phyloP scores from a whole-genome alignment of 345 rosid genomes.

The Eucalyptus erythrocorys region DNA sequence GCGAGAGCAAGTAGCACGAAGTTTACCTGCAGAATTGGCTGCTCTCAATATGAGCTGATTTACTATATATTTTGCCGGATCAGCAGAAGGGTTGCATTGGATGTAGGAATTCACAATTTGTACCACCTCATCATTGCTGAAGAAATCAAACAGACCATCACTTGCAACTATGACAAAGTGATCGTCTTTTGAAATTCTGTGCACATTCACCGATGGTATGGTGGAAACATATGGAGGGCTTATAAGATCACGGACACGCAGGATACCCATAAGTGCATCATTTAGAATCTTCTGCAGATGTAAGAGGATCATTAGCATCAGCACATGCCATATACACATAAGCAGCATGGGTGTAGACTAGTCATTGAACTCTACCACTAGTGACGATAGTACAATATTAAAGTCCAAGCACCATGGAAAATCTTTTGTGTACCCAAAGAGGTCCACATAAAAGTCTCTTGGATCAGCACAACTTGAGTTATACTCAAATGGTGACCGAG shows the following conservation, averaged over 20 bases:
- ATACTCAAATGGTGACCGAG: neutral
- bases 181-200: slow-evolving; percentile 54
- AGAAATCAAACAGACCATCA: slow-evolving; percentile 93
- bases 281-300: slow-evolving; percentile 59
- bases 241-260: slow-evolving; percentile 69
- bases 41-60: slow-evolving; percentile 79
- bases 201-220: slow-evolving; percentile 68
- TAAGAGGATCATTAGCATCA: neutral
- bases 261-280: slow-evolving; percentile 93
- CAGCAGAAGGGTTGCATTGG: slow-evolving; percentile 50
- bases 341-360: neutral
- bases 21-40: slow-evolving; percentile 79
- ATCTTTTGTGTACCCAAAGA: neutral
- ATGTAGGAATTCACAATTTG: slow-evolving; percentile 50
- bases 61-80: slow-evolving; percentile 85
- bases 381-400: neutral
- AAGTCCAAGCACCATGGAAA: neutral
- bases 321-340: neutral
- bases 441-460: neutral
- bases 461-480: neutral
- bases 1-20: neutral
- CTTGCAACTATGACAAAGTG: slow-evolving; percentile 90
- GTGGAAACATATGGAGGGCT: slow-evolving; percentile 93
- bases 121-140: slow-evolving; percentile 77
- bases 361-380: neutral